Evolutionary conservation across 768 basidiomycete genomes (phyloP).

Genomic region (Mrakia gelida): DNA sequence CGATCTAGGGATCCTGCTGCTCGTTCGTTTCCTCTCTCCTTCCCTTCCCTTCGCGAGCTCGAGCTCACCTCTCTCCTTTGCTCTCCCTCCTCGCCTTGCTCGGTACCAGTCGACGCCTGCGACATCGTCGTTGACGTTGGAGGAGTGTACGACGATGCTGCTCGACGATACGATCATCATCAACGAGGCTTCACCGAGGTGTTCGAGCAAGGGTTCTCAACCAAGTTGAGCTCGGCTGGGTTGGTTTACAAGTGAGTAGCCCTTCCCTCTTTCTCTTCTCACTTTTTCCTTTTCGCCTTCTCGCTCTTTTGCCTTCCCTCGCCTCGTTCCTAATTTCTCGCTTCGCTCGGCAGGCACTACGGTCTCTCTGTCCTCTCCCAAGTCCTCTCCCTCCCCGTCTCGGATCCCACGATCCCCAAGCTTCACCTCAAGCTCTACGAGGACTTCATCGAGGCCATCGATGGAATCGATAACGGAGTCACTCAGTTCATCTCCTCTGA

Average conservation of each 20-base stretch:
- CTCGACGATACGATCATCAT: slow-evolving; percentile 87
- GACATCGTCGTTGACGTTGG: slow-evolving; percentile 97
- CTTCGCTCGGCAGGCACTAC: slow-evolving; percentile 55
- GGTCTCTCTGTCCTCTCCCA: slow-evolving; percentile 78
- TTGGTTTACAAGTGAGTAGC: slow-evolving; percentile 82
- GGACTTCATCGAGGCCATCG: slow-evolving; percentile 92
- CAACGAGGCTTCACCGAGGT: slow-evolving; percentile 87
- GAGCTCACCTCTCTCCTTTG: not conserved
- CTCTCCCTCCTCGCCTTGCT: not conserved
- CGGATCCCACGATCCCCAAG: slow-evolving; percentile 62
- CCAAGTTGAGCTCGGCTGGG: slow-evolving; percentile 88
- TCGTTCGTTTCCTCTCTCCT: slow-evolving; percentile 35
- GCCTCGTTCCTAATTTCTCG: not conserved
- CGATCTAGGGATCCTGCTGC: slow-evolving; percentile 42
- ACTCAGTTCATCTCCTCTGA: slow-evolving; percentile 56
- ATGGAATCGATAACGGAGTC: slow-evolving; percentile 93
- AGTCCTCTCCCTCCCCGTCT: slow-evolving; percentile 51
- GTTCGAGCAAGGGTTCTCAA: slow-evolving; percentile 80
- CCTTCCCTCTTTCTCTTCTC: too few relatives aligned
- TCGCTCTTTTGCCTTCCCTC: not conserved
- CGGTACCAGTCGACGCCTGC: slow-evolving; percentile 56
- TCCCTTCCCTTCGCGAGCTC: not conserved
- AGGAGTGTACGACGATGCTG: slow-evolving; percentile 75
- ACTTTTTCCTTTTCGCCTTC: not conserved
- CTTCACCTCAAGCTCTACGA: slow-evolving; percentile 89